Base-by-base conservation (phyloP, 257 asterid species). In the Cynanchum wilfordii region DNA sequence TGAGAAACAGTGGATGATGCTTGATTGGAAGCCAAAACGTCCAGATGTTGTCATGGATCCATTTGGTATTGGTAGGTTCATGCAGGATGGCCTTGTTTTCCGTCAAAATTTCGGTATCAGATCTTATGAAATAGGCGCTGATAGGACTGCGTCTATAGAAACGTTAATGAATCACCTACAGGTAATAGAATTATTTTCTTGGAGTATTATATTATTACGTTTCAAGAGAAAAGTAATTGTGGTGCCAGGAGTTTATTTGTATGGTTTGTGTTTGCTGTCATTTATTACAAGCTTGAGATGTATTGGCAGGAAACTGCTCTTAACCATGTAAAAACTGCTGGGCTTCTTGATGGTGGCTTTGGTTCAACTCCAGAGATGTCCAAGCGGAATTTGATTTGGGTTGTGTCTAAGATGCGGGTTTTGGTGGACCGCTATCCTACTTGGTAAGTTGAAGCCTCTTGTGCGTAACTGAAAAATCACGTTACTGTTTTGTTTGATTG, bases 1-100 rank as follows among this genome's bases (percentile, higher is more conserved):
- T 15, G 99, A 95, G 84, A 95, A 92, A 85, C 97, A 90, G 80
- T 95, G 99, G 99, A 95, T 88, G 97, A 91, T 90, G 98, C 95
- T 95, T 86, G 99, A 95, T 81, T 92, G 97, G 98, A 95, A 95
- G 75, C 96, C 98, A 7, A 95, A 92, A 83, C 85, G 98, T 67
- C 76, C 96, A 38, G 97, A 95, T 74, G 81, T 83, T 88, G 87
- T 90, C 75, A 79, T 69, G 76, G 99, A 92, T 75, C 95, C 96
- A 47, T 95, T 92, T 73, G 93, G 97, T 64, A 78, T 90, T 38
- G 99, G 99, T 62, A 83, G 87, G 80, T 90, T 94, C 75, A 90
- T 94, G 79, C 89, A 87, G 73, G 96, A 94, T 85, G 98, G 99
- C 49, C 68, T 84, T 50, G 82, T 90, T 59, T 94, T 89, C 76